phyloP scores from a whole-genome alignment of 2,329 filamentous ascomycete species.

The Sporothrix dimorphospora region DNA sequence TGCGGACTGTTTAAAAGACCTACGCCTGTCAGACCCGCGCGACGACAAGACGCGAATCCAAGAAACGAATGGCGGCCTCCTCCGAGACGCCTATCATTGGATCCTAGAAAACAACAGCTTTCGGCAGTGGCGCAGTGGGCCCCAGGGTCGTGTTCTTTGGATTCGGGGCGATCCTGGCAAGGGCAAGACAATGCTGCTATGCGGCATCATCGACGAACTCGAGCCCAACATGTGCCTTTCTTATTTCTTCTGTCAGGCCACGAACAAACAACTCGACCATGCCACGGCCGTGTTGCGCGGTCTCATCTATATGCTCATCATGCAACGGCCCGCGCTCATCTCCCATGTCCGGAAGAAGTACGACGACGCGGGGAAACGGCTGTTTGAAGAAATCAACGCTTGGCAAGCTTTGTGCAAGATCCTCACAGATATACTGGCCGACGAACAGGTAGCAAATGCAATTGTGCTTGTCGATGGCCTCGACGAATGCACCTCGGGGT shows the following conservation, averaged over 20 bases:
- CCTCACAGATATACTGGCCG: conserved; percentile 46
- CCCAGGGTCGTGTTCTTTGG: conserved; percentile 42
- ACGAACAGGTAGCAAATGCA: conserved; percentile 38
- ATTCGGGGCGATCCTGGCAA: conserved; percentile 46
- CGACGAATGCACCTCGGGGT: conserved; percentile 47
- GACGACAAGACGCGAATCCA: conserved; percentile 45
- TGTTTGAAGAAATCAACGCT: conserved; percentile 47
- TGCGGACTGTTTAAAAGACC: neutral
- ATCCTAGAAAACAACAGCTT: conserved; percentile 40
- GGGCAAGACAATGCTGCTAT: conserved; percentile 50
- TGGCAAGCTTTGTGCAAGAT: conserved; percentile 45
- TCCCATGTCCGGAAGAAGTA: conserved; percentile 42
- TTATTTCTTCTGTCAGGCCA: conserved; percentile 44
- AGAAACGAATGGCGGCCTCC: too few species aligned
- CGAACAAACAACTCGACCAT: conserved; percentile 37
- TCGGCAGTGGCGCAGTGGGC: conserved; percentile 34
- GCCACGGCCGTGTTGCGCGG: conserved; percentile 42
- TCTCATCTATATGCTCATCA: conserved; percentile 39
- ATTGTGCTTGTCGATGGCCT: conserved; percentile 52
- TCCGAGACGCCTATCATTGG: conserved; percentile 43
- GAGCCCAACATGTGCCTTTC: conserved; percentile 17
- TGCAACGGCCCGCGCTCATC: conserved; percentile 40
- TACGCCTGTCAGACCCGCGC: conserved; percentile 32
- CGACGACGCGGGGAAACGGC: conserved; percentile 37
- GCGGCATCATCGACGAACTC: conserved; percentile 45